Percentiles rank a stretch among this genome's conserved stretches.
phyloP scores from a whole-genome alignment of 768 basidiomycete genomes.

The Pisolithus tinctorius region DNA sequence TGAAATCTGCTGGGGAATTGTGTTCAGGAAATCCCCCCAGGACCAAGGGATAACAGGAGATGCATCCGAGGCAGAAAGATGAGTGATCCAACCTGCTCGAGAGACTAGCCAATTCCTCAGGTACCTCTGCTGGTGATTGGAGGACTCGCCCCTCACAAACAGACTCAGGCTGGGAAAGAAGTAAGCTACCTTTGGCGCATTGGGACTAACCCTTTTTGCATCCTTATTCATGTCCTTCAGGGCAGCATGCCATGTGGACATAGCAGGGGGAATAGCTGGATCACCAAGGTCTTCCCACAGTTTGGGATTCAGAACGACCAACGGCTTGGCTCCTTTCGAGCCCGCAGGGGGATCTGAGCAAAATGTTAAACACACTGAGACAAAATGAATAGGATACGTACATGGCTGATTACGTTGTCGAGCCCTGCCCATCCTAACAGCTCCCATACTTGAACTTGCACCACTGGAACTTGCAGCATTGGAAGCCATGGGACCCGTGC shows the following conservation, averaged over 20 bases:
- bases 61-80: not conserved
- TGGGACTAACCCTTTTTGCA: too few species aligned
- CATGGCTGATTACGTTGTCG: not conserved
- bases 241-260: too few species aligned
- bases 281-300: not conserved
- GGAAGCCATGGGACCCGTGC: too few species aligned
- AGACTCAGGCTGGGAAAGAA: too few species aligned
- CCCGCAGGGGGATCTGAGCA: not conserved
- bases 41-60: not conserved
- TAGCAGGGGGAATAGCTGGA: not conserved
- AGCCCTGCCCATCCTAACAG: not conserved
- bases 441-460: not conserved
- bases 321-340: not conserved
- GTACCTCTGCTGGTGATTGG: too few species aligned
- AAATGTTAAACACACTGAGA: not conserved
- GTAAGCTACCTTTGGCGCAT: too few species aligned
- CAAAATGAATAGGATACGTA: not conserved
- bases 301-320: not conserved
- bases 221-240: too few species aligned
- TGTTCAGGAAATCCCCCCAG: not conserved
- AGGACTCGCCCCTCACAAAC: too few species aligned
- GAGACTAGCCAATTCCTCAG: not conserved
- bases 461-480: too few species aligned
- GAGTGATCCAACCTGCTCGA: not conserved
- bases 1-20: not conserved